phyloP scores from a whole-genome alignment of 176 grass and related monocot genomes.

The Triticum timopheevii region DNA sequence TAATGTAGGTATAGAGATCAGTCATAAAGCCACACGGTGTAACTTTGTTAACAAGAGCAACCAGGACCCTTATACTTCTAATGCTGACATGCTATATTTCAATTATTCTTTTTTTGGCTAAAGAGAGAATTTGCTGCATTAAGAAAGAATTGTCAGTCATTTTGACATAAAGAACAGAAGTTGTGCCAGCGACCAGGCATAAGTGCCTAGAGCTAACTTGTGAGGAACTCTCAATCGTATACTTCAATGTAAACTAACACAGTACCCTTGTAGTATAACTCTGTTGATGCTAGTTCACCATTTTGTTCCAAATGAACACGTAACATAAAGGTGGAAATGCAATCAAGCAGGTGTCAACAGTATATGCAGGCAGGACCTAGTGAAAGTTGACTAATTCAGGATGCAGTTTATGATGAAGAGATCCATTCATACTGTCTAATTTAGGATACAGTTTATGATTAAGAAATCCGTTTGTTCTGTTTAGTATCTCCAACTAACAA shows the following conservation, averaged over 20 bases:
- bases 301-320: background rate
- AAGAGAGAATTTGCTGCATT: background rate
- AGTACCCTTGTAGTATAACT: background rate
- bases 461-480: background rate
- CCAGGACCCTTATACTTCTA: background rate
- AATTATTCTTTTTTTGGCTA: background rate
- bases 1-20: conserved; percentile 7
- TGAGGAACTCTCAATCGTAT: background rate
- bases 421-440: background rate
- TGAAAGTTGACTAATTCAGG: background rate
- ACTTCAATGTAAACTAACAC: background rate
- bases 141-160: background rate
- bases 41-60: background rate
- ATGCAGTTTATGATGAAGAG: background rate
- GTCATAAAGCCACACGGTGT: background rate
- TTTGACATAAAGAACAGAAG: background rate
- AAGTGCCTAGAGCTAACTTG: background rate
- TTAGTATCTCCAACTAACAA: background rate
- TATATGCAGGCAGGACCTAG: background rate
- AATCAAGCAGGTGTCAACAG: background rate
- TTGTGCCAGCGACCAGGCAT: background rate
- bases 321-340: background rate
- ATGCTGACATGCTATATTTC: background rate
- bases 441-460: background rate
- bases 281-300: background rate